Percentiles rank a stretch among this genome's conserved stretches.
These are phyloP conservation scores for Prinsepia uniflora DNA, from an alignment of 306 rosid genomes.

Conservation along the genomic window DNA sequence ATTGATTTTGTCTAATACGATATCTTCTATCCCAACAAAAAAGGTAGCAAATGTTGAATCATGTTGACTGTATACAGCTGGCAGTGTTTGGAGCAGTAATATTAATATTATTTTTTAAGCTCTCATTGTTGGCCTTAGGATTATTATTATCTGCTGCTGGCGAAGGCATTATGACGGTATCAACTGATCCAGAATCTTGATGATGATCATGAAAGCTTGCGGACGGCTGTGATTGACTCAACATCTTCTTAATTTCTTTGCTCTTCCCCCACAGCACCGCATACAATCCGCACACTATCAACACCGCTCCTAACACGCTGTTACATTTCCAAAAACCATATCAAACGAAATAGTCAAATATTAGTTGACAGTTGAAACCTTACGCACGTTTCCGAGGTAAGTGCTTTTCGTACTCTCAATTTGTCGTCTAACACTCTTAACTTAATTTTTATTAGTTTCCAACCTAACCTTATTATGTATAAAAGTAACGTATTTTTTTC, in stretches of 20 bases:
- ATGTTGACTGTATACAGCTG: no score
- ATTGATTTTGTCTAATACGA: no score
- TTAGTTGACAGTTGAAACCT: background rate
- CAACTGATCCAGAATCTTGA: slow-evolving; percentile 2
- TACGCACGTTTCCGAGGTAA: no score
- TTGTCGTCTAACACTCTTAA: no score
- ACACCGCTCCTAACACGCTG: slow-evolving; percentile 14
- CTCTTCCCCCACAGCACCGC: slow-evolving; percentile 19
- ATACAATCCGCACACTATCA: slow-evolving; percentile 7
- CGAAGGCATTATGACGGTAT: background rate
- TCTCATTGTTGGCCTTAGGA: background rate
- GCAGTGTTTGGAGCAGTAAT: background rate
- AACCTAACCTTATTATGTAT: no score
- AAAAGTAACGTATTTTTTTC: no score
- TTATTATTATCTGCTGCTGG: background rate
- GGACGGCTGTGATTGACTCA: background rate
- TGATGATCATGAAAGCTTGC: slow-evolving; percentile 4
- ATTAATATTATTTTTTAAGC: background rate
- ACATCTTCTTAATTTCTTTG: slow-evolving; percentile 10
- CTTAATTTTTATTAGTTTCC: no score
- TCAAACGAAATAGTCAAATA: background rate
- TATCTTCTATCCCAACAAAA: no score
- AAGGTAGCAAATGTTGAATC: no score
- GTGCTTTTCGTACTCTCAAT: background rate
- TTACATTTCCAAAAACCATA: background rate